These are phyloP conservation scores for Picea sitchensis DNA, from an alignment of 75 land plant species.

Conservation along the genomic window DNA sequence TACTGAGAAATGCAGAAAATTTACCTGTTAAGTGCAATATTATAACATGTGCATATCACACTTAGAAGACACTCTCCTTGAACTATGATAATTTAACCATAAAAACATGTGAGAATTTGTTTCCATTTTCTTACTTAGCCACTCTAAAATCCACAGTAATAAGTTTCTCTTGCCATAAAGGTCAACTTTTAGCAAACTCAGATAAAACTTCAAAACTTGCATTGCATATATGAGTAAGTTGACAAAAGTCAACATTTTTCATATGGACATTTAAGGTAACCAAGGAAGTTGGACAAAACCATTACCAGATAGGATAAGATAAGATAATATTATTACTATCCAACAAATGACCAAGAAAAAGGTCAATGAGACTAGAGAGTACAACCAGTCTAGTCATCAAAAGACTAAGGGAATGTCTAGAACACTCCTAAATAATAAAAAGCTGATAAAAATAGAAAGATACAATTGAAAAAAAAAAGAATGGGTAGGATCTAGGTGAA, in stretches of 20 bases:
- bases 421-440: no score
- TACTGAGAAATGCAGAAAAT: background rate
- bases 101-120: background rate
- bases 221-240: no score
- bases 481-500: no score
- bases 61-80: constrained; percentile 90
- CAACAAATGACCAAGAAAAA: no score
- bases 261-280: background rate
- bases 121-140: background rate
- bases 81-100: constrained; percentile 44
- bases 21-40: constrained; percentile 93
- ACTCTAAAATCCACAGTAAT: background rate
- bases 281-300: background rate
- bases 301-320: background rate
- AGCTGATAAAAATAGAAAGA: no score
- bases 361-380: no score
- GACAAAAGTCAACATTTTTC: no score
- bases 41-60: constrained; percentile 80
- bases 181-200: background rate
- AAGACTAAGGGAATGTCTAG: no score
- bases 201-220: background rate
- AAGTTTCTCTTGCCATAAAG: background rate
- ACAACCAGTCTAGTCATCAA: no score
- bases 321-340: no score
- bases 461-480: no score